A percentile compares a stretch with the other conserved stretches of the same genome.
Evolutionary conservation across 495 filamentous ascomycete species (phyloP).

Genomic region (Podospora didyma): DNA sequence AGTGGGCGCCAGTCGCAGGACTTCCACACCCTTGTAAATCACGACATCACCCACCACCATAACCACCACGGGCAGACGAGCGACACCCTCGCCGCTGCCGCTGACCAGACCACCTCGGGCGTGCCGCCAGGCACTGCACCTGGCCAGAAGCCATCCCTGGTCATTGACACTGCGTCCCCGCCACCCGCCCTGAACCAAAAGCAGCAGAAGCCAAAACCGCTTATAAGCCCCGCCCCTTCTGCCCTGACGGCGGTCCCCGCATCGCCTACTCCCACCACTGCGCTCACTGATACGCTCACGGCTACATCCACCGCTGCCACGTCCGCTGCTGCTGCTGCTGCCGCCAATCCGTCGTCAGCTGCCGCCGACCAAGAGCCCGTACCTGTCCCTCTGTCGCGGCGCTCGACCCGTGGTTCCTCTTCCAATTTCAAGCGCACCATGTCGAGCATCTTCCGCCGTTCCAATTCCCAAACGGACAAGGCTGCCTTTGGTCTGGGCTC

Average conservation of each 20-base stretch:
- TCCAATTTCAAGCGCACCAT: constrained; percentile 35
- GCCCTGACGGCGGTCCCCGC: too few species aligned
- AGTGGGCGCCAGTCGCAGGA: constrained; percentile 49
- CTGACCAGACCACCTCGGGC: constrained; percentile 21
- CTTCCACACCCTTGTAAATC: constrained; percentile 39
- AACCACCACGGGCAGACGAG: constrained; percentile 25
- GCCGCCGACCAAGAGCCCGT: constrained; percentile 23
- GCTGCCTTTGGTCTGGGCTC: constrained; percentile 10
- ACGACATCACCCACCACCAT: constrained; percentile 17
- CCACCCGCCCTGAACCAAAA: too few species aligned
- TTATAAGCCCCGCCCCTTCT: neutral
- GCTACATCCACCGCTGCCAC: constrained; percentile 12
- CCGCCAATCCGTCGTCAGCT: constrained; percentile 11
- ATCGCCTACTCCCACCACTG: neutral
- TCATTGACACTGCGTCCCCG: constrained; percentile 26
- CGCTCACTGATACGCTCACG: too few species aligned
- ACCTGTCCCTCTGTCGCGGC: constrained; percentile 27
- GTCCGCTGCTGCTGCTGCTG: constrained; percentile 16
- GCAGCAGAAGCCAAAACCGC: constrained; percentile 6
- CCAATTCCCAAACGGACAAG: constrained; percentile 30
- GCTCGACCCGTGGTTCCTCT: constrained; percentile 33
- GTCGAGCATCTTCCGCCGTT: constrained; percentile 30
- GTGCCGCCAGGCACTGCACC: constrained; percentile 16
- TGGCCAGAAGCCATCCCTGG: constrained; percentile 21
- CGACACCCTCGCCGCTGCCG: constrained; percentile 30